These are phyloP conservation scores for Eimeria acervulina DNA, from an alignment of 169 alveolate genomes.

Conservation along the genomic window DNA sequence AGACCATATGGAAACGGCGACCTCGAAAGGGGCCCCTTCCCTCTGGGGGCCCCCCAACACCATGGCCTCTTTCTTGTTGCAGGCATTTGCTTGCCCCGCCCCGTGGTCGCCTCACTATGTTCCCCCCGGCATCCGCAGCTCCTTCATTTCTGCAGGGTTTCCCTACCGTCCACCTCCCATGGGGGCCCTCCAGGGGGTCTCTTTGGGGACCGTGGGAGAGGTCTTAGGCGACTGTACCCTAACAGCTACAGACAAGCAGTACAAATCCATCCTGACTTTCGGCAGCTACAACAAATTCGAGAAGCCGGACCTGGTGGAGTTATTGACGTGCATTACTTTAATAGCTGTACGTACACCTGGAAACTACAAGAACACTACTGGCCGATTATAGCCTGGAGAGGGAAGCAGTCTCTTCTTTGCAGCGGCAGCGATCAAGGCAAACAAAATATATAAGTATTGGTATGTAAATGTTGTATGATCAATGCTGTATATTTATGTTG, in stretches of 20 bases:
- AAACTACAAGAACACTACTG: not conserved
- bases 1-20: slow-evolving; percentile 35
- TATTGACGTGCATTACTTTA: slow-evolving; percentile 27
- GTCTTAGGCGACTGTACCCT: slow-evolving; percentile 46
- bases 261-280: slow-evolving; percentile 40
- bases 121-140: slow-evolving; percentile 51
- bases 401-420: not conserved
- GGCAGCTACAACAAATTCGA: slow-evolving; percentile 48
- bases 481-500: not conserved
- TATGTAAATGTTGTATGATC: not conserved
- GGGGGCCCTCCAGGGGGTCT: not conserved
- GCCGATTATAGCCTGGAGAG: not conserved
- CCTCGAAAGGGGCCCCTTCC: slow-evolving; percentile 62
- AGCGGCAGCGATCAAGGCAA: not conserved
- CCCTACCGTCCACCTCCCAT: slow-evolving; percentile 38
- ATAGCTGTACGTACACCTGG: slow-evolving; percentile 38
- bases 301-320: slow-evolving; percentile 53
- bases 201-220: slow-evolving; percentile 17
- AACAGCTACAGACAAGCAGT: slow-evolving; percentile 8
- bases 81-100: slow-evolving; percentile 68
- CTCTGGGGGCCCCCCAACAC: slow-evolving; percentile 78
- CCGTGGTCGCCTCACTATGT: slow-evolving; percentile 65
- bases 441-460: not conserved
- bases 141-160: slow-evolving; percentile 53
- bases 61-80: slow-evolving; percentile 20